Percentiles rank a stretch among this genome's conserved stretches.
phyloP scores from a whole-genome alignment of 495 filamentous ascomycete genomes.

The Penicillium salamii region DNA sequence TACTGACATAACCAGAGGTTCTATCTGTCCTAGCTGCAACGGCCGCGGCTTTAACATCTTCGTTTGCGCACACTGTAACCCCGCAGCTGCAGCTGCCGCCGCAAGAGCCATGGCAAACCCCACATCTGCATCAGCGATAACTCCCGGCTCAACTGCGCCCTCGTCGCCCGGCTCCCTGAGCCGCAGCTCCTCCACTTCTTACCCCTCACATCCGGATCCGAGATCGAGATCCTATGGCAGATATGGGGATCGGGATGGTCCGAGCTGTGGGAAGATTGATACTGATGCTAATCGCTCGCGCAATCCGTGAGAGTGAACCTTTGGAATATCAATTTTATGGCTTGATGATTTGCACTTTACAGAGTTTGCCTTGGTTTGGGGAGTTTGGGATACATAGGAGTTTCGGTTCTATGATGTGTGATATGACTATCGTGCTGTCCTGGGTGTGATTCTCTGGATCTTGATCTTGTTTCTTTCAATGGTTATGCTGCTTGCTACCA shows the following conservation, averaged over 20 bases:
- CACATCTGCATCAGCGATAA: slow-evolving; percentile 4
- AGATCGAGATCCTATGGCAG: slow-evolving; percentile 12
- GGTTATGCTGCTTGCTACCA: too few species aligned
- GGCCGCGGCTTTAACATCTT: slow-evolving; percentile 40
- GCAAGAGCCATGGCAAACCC: slow-evolving; percentile 13
- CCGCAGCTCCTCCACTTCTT: slow-evolving; percentile 30
- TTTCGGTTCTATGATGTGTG: neutral
- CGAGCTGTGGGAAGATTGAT: slow-evolving; percentile 24
- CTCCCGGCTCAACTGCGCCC: slow-evolving; percentile 25
- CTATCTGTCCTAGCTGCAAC: slow-evolving; percentile 32
- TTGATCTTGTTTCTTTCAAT: too few species aligned
- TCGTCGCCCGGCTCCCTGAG: slow-evolving; percentile 32
- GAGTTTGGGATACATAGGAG: neutral
- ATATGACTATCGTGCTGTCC: neutral
- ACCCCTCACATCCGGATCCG: slow-evolving; percentile 21
- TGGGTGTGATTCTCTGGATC: too few species aligned
- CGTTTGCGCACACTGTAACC: slow-evolving; percentile 36
- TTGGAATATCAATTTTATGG: neutral
- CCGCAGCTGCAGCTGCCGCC: slow-evolving; percentile 20
- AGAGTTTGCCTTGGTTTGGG: too few species aligned
- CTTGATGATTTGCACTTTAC: too few species aligned
- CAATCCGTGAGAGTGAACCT: slow-evolving; percentile 8
- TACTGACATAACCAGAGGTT: slow-evolving; percentile 18
- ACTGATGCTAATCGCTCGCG: slow-evolving; percentile 23
- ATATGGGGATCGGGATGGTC: slow-evolving; percentile 16